These are phyloP conservation scores for Penicillium sp. DNA, from an alignment of 2,329 filamentous ascomycete genomes.

Conservation along the genomic window DNA sequence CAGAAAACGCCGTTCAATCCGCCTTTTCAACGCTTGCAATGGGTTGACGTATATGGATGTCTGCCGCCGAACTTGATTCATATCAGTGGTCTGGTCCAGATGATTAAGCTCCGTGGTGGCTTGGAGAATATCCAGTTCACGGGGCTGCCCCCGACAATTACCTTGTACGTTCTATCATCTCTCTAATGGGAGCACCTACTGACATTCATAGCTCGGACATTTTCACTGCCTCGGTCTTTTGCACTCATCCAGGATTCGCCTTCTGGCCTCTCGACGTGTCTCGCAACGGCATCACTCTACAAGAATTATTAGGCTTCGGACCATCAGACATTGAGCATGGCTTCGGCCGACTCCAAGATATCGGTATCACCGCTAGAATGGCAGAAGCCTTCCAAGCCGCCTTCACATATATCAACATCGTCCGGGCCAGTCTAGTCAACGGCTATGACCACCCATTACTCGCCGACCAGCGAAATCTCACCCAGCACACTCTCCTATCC, in stretches of 20 bases:
- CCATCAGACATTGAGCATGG: conserved; percentile 25
- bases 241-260: conserved; percentile 24
- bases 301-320: conserved; percentile 27
- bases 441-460: conserved; percentile 25
- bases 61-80: conserved; percentile 37
- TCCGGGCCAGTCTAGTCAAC: conserved; percentile 23
- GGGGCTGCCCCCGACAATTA: conserved; percentile 38
- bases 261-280: conserved; percentile 26
- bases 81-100: conserved; percentile 33
- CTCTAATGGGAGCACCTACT: conserved; percentile 1
- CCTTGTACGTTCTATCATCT: conserved; percentile 32
- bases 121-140: conserved; percentile 35
- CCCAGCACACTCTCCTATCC: conserved; percentile 37
- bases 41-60: conserved; percentile 37
- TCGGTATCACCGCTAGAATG: conserved; percentile 30
- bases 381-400: conserved; percentile 33
- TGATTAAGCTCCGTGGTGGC: conserved; percentile 39
- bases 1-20: conserved; percentile 30
- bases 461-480: conserved; percentile 40
- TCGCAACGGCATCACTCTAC: conserved; percentile 20
- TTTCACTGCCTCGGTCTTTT: conserved; percentile 25
- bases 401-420: conserved; percentile 30
- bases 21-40: conserved; percentile 36
- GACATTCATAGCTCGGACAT: conserved; percentile 27
- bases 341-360: conserved; percentile 21